These are phyloP conservation scores for Geotrichum aggregatum DNA, from an alignment of 1,139 yeast species.

Conservation along the genomic window DNA sequence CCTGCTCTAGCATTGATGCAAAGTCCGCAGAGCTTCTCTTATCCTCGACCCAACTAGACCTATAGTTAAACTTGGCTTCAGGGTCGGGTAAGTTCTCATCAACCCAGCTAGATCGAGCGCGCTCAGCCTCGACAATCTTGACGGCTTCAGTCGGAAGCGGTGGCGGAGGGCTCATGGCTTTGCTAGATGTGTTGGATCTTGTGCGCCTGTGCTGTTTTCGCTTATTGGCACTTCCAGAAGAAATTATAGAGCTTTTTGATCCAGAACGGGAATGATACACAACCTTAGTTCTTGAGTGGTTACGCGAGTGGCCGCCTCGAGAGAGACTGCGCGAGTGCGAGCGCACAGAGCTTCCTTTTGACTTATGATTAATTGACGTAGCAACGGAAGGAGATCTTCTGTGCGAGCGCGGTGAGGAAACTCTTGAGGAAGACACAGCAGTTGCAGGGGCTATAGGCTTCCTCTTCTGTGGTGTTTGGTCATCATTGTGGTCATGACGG, in stretches of 20 bases:
- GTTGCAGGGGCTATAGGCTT: neutral
- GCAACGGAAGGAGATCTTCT: slow-evolving; percentile 5
- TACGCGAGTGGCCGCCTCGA: slow-evolving; percentile 5
- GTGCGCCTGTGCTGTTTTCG: neutral
- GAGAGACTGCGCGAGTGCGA: slow-evolving; percentile 15
- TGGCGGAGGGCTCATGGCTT: slow-evolving; percentile 13
- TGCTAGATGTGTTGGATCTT: slow-evolving; percentile 2
- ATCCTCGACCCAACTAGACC: neutral
- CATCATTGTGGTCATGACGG: slow-evolving; percentile 62
- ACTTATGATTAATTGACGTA: neutral
- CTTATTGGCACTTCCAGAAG: slow-evolving; percentile 5
- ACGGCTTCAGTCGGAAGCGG: slow-evolving; percentile 16
- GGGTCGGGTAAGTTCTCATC: slow-evolving; percentile 12
- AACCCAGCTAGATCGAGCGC: neutral
- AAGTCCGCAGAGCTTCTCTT: slow-evolving; percentile 15
- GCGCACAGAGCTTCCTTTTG: slow-evolving; percentile 2
- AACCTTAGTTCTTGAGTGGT: neutral
- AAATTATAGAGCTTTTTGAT: slow-evolving; percentile 10
- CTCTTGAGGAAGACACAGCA: neutral
- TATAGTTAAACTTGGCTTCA: slow-evolving; percentile 20
- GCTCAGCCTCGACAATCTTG: slow-evolving; percentile 12
- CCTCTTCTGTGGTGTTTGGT: slow-evolving; percentile 9
- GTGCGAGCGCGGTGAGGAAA: neutral
- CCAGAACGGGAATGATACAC: slow-evolving; percentile 10
- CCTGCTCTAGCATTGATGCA: slow-evolving; percentile 22